Percentiles rank a stretch among this genome's conserved stretches.
These are phyloP conservation scores for Colletotrichum spinosum DNA, from an alignment of 2,329 filamentous ascomycete species.

Conservation along the genomic window DNA sequence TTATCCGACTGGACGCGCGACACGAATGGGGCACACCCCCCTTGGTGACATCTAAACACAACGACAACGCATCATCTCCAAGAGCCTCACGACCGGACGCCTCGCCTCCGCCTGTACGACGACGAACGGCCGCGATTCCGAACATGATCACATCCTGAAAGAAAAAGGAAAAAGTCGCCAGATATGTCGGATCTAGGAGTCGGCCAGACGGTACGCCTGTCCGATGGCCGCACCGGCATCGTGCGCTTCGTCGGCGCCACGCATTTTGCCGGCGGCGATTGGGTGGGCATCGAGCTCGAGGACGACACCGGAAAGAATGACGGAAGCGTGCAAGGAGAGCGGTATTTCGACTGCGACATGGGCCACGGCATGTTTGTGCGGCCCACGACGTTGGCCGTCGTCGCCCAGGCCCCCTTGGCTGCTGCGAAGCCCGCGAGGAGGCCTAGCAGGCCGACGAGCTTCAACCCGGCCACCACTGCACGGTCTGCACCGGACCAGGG, in stretches of 20 bases:
- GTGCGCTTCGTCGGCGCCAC: slow-evolving; percentile 87
- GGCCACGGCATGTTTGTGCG: slow-evolving; percentile 87
- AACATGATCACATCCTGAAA: slow-evolving; percentile 28
- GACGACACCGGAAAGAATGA: slow-evolving; percentile 91
- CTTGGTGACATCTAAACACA: slow-evolving; percentile 34
- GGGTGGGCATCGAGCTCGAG: slow-evolving; percentile 90
- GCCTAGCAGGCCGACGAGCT: slow-evolving; percentile 62
- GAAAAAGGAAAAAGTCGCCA: slow-evolving; percentile 29
- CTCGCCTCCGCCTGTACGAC: too few relatives aligned
- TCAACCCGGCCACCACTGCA: slow-evolving; percentile 51
- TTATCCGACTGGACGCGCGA: slow-evolving; percentile 35
- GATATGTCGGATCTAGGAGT: slow-evolving; percentile 68
- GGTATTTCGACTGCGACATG: slow-evolving; percentile 89
- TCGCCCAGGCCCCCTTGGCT: slow-evolving; percentile 58
- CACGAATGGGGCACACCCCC: slow-evolving; percentile 2
- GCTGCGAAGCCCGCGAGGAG: slow-evolving; percentile 52
- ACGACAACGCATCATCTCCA: slow-evolving; percentile 21
- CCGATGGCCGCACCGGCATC: slow-evolving; percentile 79
- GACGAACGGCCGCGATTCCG: neutral
- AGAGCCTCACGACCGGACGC: slow-evolving; percentile 9
- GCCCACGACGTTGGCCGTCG: slow-evolving; percentile 73
- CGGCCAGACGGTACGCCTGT: slow-evolving; percentile 83
- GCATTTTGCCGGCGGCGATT: slow-evolving; percentile 83
- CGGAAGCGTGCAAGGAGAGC: slow-evolving; percentile 86
- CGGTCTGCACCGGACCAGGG: slow-evolving; percentile 63